Conservation (phyloP, 495 filamentous ascomycete species). For the Tetracladium setigerum region DNA sequence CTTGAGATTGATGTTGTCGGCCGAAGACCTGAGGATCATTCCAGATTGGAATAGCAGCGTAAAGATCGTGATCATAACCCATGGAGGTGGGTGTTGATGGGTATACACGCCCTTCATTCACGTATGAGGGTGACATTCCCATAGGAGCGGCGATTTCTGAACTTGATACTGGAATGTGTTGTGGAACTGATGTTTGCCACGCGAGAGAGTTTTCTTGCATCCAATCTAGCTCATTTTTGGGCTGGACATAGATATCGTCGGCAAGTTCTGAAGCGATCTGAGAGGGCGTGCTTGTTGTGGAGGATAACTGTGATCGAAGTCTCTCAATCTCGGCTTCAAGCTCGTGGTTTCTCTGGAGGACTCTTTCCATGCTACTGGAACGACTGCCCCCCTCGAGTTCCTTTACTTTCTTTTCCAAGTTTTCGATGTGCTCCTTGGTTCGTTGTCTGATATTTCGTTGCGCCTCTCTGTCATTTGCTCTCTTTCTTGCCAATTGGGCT, state of each 20-base stretch:
- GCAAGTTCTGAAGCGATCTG: slow-evolving; percentile 7
- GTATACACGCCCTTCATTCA: slow-evolving; percentile 1
- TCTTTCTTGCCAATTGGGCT: slow-evolving; percentile 67
- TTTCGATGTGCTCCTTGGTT: slow-evolving; percentile 77
- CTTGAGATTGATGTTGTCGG: slow-evolving; percentile 1
- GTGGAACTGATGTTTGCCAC: neutral
- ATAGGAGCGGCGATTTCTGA: neutral
- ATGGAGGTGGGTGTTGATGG: neutral
- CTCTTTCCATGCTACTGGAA: slow-evolving; percentile 38
- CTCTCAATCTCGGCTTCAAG: slow-evolving; percentile 45
- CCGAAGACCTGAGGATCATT: slow-evolving; percentile 16
- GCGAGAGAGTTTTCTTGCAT: slow-evolving; percentile 6
- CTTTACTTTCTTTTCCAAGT: slow-evolving; percentile 61
- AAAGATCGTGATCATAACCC: slow-evolving; percentile 8
- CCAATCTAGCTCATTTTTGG: slow-evolving; percentile 16
- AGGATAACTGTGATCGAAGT: slow-evolving; percentile 34
- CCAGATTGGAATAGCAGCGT: slow-evolving; percentile 13
- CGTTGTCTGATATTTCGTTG: slow-evolving; percentile 80
- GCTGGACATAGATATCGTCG: slow-evolving; percentile 14
- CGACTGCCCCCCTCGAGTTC: slow-evolving; percentile 35
- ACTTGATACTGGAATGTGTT: neutral
- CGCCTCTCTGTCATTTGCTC: slow-evolving; percentile 84
- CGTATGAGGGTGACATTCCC: neutral
- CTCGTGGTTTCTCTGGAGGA: slow-evolving; percentile 44
- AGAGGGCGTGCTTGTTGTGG: neutral